A percentile compares a stretch with the other conserved stretches of the same genome.
phyloP scores from a whole-genome alignment of 495 filamentous ascomycete genomes.

The Hypoxylon lenormandii region DNA sequence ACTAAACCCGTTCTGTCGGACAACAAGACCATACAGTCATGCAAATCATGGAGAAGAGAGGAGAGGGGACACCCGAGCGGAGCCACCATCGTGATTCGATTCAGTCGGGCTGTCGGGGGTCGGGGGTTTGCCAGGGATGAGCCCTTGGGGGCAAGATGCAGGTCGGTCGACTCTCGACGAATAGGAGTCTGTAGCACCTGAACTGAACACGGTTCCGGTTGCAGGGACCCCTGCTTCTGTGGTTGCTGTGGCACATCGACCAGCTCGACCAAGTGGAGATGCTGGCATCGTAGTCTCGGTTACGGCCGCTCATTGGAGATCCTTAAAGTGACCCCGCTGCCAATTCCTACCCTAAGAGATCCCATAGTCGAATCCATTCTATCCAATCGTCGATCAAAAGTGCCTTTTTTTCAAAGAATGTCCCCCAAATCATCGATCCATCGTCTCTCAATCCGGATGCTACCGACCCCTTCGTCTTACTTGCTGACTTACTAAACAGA shows the following conservation, averaged over 20 bases:
- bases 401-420: slow-evolving; percentile 15
- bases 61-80: no score
- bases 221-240: slow-evolving; percentile 25
- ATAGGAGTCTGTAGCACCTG: slow-evolving; percentile 33
- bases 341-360: neutral
- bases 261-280: slow-evolving; percentile 24
- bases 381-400: slow-evolving; percentile 27
- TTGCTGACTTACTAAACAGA: slow-evolving; percentile 27
- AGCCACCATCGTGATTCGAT: slow-evolving; percentile 36
- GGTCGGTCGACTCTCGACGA: slow-evolving; percentile 19
- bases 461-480: slow-evolving; percentile 11
- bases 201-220: slow-evolving; percentile 30
- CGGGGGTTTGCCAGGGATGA: slow-evolving; percentile 30
- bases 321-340: slow-evolving; percentile 17
- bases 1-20: slow-evolving; percentile 30
- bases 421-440: slow-evolving; percentile 25
- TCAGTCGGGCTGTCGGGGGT: slow-evolving; percentile 38
- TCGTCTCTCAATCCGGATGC: slow-evolving; percentile 25
- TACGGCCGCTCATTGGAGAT: slow-evolving; percentile 44
- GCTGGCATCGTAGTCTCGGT: slow-evolving; percentile 24
- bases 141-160: slow-evolving; percentile 32
- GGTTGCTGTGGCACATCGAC: slow-evolving; percentile 8
- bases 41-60: slow-evolving; percentile 35
- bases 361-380: neutral
- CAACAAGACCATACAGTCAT: slow-evolving; percentile 23